Evolutionary conservation across 2,329 filamentous ascomycete species (phyloP).

Genomic region (Stenocarpella maydis): DNA sequence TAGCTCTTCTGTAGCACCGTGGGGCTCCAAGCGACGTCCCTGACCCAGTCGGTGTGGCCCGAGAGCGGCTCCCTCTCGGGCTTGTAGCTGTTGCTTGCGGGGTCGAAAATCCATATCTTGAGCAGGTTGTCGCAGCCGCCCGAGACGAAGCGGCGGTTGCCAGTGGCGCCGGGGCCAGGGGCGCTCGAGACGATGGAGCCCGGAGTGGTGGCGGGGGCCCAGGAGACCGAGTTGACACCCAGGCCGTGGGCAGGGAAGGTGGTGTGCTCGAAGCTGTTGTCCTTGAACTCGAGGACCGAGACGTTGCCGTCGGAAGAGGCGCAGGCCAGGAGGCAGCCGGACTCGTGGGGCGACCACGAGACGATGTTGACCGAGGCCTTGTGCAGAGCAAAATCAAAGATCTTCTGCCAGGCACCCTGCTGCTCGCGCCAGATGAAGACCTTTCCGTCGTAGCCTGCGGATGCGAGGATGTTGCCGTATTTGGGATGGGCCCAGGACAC

Average conservation of each 20-base stretch:
- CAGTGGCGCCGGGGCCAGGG: conserved; percentile 64
- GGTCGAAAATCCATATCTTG: conserved; percentile 89
- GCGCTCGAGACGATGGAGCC: conserved; percentile 84
- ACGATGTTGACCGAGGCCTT: conserved; percentile 97
- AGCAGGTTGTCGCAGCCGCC: conserved; percentile 93
- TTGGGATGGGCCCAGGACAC: conserved; percentile 98
- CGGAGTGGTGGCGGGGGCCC: conserved; percentile 86
- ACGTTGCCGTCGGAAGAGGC: conserved; percentile 94
- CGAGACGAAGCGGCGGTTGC: conserved; percentile 87
- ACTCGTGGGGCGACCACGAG: conserved; percentile 96
- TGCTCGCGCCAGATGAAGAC: conserved; percentile 99
- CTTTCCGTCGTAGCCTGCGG: conserved; percentile 95
- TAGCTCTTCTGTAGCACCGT: conserved; percentile 95
- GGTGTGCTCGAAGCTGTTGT: conserved; percentile 89
- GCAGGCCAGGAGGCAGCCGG: conserved; percentile 92
- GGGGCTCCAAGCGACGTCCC: conserved; percentile 96
- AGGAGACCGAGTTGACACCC: conserved; percentile 94
- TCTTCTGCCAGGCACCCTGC: conserved; percentile 77
- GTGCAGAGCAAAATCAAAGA: conserved; percentile 93
- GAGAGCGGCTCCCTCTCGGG: conserved; percentile 70
- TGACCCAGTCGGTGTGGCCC: conserved; percentile 95
- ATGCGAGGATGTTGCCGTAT: conserved; percentile 97
- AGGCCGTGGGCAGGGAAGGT: conserved; percentile 92
- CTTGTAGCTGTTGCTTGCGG: conserved; percentile 67
- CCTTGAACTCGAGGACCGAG: conserved; percentile 94